These are phyloP conservation scores for Aspergillus quadrilineatus DNA, from an alignment of 2,329 filamentous ascomycete species.

Conservation along the genomic window DNA sequence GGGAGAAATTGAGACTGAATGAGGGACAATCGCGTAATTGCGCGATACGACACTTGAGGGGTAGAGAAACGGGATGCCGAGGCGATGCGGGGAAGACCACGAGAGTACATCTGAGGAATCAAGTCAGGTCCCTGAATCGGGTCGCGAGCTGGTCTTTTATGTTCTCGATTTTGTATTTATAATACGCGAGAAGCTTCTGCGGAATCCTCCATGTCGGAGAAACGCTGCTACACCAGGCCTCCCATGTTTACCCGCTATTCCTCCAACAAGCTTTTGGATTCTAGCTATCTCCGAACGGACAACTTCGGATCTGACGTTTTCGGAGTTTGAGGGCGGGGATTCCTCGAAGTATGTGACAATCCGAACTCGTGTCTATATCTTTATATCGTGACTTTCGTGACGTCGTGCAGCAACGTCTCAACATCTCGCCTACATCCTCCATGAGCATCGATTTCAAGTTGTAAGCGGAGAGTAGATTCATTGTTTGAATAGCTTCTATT, in stretches of 20 bases:
- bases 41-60: constrained; percentile 4
- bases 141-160: background rate
- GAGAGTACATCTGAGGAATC: constrained; percentile 5
- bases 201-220: background rate
- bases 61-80: background rate
- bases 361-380: too few species aligned
- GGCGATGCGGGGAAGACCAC: background rate
- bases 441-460: too few species aligned
- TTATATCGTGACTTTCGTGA: too few species aligned
- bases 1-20: constrained; percentile 4
- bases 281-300: too few species aligned
- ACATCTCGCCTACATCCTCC: too few species aligned
- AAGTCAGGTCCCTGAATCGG: background rate
- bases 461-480: too few species aligned
- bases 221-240: background rate
- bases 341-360: too few species aligned
- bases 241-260: constrained; percentile 4
- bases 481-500: too few species aligned
- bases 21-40: constrained; percentile 9
- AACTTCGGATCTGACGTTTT: too few species aligned
- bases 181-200: constrained; percentile 2
- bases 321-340: too few species aligned
- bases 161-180: constrained; percentile 8
- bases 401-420: too few species aligned
- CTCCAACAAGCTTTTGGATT: too few species aligned